Base-by-base conservation (phyloP, 106 monocot species). In the Allium cepa region DNA sequence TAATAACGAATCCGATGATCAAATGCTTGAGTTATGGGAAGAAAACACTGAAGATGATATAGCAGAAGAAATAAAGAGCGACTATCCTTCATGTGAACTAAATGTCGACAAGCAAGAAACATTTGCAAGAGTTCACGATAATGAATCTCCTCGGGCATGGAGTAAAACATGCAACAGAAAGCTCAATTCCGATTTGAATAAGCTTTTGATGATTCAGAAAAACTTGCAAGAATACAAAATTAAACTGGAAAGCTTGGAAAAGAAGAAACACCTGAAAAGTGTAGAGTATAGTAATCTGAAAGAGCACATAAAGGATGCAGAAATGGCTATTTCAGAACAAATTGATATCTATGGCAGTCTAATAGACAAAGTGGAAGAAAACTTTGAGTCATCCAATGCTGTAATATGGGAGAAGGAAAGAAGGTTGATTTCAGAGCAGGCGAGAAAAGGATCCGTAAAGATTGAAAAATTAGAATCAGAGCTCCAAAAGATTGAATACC, bases 391-490 rank as follows among this genome's bases (percentile, higher is more conserved):
- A 22, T 49, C 52, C 6, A 57, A 52, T 67, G 60, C 59, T 47
- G 15, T 48, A 48, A 84, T 67, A 46, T 59, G 46, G 53, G 17
- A 50, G 67, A 47, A 52, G 56, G 61, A 69, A 51, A 68, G 75
- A 55, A 75, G 73, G 53, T 72, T 83, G 63, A 63, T 99, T 6
- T 79, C 73, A 7, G 90, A 88, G 16, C 65, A 72, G 7, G 85
- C 70, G 16, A 62, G 69, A 17, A 81, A 69, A 46, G 85, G 72
- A 15, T 85, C 87, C 1, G 90, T 93, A 50, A 93, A 83, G 72
- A 99, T 93, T 46, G 87, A 66, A 8, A 82, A 77, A 60, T 47
- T 93, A 76, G 99, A 99, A 73, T n/a, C 85, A 61, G 93, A 93
- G 59, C 60, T 99, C 46, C 82, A 93, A 66, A 90, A 90, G 56